These are phyloP conservation scores for Acanthamoeba castellanii DNA, from an alignment of 208 protist genomes.

Conservation along the genomic window DNA sequence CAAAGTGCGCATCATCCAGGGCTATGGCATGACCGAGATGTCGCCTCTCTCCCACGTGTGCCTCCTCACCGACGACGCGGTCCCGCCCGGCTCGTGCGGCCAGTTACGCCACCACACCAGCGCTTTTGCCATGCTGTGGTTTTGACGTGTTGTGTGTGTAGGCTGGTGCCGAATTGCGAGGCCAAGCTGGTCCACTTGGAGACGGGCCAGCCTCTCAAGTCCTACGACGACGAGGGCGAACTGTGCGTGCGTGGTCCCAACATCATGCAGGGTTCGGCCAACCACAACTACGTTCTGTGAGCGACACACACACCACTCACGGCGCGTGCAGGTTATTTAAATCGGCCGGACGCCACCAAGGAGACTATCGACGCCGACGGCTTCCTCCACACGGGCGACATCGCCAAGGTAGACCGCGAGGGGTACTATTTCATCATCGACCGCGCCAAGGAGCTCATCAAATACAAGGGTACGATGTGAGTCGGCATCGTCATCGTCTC, in stretches of 20 bases:
- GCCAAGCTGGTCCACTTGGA: conserved; percentile 25
- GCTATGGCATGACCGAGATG: conserved; percentile 92
- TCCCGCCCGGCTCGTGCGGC: neutral
- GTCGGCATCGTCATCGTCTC: too few species aligned
- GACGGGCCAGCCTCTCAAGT: conserved; percentile 1
- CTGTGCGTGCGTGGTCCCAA: conserved; percentile 57
- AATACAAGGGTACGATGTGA: conserved; percentile 87
- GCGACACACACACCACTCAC: neutral
- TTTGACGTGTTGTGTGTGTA: neutral
- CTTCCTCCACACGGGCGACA: conserved; percentile 69
- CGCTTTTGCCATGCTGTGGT: neutral
- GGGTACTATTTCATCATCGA: conserved; percentile 74
- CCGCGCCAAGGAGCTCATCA: conserved; percentile 93
- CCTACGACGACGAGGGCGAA: conserved; percentile 52
- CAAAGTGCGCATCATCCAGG: conserved; percentile 83
- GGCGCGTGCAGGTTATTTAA: conserved; percentile 8
- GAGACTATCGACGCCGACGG: conserved; percentile 50
- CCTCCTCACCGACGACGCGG: neutral
- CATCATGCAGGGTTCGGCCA: conserved; percentile 39
- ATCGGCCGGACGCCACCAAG: conserved; percentile 23
- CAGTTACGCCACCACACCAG: neutral
- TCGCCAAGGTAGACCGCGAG: conserved; percentile 45
- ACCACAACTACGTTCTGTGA: neutral
- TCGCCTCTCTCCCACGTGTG: conserved; percentile 84
- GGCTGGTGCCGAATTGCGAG: conserved; percentile 74